Conservation (phyloP, 176 grass and related monocot species). For the Oryza meridionalis region DNA sequence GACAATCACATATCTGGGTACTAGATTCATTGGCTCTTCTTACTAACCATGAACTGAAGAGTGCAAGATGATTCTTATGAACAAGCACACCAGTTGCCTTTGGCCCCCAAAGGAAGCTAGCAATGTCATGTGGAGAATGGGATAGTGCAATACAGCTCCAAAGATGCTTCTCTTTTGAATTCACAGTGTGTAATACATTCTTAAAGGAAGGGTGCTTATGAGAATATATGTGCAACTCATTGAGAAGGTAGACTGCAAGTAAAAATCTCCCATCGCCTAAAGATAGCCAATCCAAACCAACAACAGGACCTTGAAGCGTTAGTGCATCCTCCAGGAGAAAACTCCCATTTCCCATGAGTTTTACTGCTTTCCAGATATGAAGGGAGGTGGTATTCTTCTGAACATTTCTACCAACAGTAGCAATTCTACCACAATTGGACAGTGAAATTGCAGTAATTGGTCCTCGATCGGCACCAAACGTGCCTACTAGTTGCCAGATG, state of each 20-base stretch:
- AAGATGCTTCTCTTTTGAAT: slow-evolving; percentile 58
- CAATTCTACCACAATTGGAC: slow-evolving; percentile 76
- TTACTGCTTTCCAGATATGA: slow-evolving; percentile 87
- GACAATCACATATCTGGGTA: slow-evolving; percentile 28
- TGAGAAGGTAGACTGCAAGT: slow-evolving; percentile 69
- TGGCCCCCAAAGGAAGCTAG: slow-evolving; percentile 81
- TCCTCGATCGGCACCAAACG: slow-evolving; percentile 63
- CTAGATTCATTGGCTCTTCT: slow-evolving; percentile 26
- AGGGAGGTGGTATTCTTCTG: slow-evolving; percentile 47
- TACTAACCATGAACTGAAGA: slow-evolving; percentile 69
- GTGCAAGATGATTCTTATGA: slow-evolving; percentile 83
- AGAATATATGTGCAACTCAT: slow-evolving; percentile 88
- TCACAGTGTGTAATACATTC: slow-evolving; percentile 55
- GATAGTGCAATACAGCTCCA: slow-evolving; percentile 82
- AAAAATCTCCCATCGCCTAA: slow-evolving; percentile 78
- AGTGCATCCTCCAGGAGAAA: slow-evolving; percentile 80
- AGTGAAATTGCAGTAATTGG: slow-evolving; percentile 60
- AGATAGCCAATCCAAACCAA: slow-evolving; percentile 81
- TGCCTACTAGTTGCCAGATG: slow-evolving; percentile 78
- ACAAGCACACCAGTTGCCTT: slow-evolving; percentile 76
- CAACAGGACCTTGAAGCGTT: slow-evolving; percentile 57
- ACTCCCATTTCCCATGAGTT: slow-evolving; percentile 57
- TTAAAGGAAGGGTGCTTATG: slow-evolving; percentile 51
- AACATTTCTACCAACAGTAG: slow-evolving; percentile 58
- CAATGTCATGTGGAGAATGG: slow-evolving; percentile 65